These are phyloP conservation scores for Solanum phureja DNA, from an alignment of 257 asterid species.

Conservation along the genomic window DNA sequence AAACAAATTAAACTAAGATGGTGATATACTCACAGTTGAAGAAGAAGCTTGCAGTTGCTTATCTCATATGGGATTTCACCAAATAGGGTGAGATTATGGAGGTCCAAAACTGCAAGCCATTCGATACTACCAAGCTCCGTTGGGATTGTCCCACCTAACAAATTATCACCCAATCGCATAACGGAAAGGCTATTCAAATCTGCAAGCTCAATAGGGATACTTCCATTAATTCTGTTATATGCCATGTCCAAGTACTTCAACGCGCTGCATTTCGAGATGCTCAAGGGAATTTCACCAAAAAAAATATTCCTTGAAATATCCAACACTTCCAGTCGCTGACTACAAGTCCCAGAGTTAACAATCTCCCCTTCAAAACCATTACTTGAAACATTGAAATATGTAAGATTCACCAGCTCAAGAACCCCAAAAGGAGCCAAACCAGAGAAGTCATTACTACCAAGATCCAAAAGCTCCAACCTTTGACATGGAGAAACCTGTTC, in stretches of 20 bases:
- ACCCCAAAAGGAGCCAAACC: conserved; percentile 58
- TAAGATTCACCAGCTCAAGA: conserved; percentile 34
- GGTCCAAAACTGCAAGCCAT: conserved; percentile 80
- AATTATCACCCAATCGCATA: conserved; percentile 58
- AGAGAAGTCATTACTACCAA: conserved; percentile 61
- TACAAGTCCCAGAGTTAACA: conserved; percentile 34
- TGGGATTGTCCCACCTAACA: conserved; percentile 59
- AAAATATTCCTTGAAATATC: conserved; percentile 67
- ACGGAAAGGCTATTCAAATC: conserved; percentile 44
- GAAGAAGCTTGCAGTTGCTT: conserved; percentile 71
- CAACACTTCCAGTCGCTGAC: conserved; percentile 36
- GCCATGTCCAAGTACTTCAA: conserved; percentile 76
- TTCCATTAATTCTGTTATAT: conserved; percentile 59
- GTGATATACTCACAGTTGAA: conserved; percentile 62
- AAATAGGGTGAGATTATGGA: conserved; percentile 45
- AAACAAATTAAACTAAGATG: neutral
- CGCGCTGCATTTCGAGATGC: conserved; percentile 48
- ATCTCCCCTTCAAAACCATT: conserved; percentile 56
- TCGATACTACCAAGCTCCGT: conserved; percentile 54
- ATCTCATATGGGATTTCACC: conserved; percentile 71
- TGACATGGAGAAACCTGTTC: conserved; percentile 38
- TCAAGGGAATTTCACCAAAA: conserved; percentile 47
- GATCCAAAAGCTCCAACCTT: conserved; percentile 76
- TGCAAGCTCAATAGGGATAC: conserved; percentile 54
- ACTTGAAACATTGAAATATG: conserved; percentile 54